Conservation (phyloP, 2,329 filamentous ascomycete genomes). For the Diaporthe humulicola region DNA sequence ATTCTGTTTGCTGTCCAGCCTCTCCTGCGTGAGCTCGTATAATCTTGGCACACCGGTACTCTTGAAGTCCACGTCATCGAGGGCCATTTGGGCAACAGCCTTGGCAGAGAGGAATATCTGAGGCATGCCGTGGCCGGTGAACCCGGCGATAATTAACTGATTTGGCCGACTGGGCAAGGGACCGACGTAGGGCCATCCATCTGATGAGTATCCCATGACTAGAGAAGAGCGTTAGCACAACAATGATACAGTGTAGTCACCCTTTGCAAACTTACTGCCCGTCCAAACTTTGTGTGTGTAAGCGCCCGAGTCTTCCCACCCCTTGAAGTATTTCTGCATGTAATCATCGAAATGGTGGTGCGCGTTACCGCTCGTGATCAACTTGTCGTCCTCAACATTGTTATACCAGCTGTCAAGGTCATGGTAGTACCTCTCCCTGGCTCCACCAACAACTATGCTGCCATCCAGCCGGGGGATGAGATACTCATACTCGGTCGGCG, state of each 20-base stretch:
- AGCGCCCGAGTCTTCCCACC: constrained; percentile 60
- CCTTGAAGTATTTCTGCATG: constrained; percentile 59
- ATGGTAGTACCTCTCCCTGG: constrained; percentile 47
- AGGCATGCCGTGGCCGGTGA: constrained; percentile 66
- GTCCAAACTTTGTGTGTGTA: constrained; percentile 56
- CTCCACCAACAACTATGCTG: constrained; percentile 60
- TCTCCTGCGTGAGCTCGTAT: constrained; percentile 50
- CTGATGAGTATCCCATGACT: constrained; percentile 59
- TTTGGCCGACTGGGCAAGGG: constrained; percentile 54
- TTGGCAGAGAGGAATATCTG: constrained; percentile 56
- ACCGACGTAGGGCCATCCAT: constrained; percentile 60
- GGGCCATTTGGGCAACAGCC: constrained; percentile 56
- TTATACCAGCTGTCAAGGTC: constrained; percentile 57
- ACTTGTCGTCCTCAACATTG: constrained; percentile 55
- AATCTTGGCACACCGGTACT: constrained; percentile 53
- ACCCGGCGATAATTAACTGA: constrained; percentile 62
- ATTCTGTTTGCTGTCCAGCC: constrained; percentile 44
- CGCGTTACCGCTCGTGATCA: constrained; percentile 52
- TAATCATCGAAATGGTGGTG: constrained; percentile 58
- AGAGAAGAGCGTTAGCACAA: background rate
- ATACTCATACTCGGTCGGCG: constrained; percentile 49
- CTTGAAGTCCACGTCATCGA: constrained; percentile 47
- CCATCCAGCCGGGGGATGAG: constrained; percentile 56
- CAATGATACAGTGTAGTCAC: rapidly evolving
- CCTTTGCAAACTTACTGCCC: constrained; percentile 48